Conservation (phyloP, 495 filamentous ascomycete genomes). For the Evernia prunastri region DNA sequence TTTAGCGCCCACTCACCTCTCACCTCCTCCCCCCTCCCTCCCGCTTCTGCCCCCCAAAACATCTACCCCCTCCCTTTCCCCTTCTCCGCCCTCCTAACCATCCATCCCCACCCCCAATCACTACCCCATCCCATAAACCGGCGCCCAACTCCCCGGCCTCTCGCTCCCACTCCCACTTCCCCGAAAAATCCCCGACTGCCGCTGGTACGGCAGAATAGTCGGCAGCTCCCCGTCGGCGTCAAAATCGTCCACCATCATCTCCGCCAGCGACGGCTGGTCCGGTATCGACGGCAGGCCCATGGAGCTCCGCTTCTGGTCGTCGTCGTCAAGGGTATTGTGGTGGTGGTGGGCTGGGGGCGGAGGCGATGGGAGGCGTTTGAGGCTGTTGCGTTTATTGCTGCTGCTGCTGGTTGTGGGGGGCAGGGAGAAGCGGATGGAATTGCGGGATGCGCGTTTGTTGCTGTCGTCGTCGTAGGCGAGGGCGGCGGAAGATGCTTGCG, state of each 20-base stretch:
- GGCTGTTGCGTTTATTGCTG: neutral
- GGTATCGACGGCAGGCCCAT: constrained; percentile 8
- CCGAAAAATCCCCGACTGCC: constrained; percentile 8
- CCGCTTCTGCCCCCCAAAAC: no score
- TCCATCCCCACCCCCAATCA: no score
- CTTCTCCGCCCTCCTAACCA: no score
- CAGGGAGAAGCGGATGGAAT: neutral
- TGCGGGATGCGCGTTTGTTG: neutral
- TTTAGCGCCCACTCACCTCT: no score
- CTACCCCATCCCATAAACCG: constrained; percentile 17
- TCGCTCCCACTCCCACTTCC: neutral
- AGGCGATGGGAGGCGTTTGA: neutral
- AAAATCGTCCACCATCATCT: constrained; percentile 17
- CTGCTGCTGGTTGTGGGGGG: neutral
- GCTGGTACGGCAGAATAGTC: neutral
- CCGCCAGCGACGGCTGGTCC: constrained; percentile 14
- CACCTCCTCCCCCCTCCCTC: no score
- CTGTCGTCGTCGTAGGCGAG: neutral
- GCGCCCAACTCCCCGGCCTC: constrained; percentile 8
- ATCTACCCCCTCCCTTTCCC: no score
- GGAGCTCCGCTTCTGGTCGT: neutral
- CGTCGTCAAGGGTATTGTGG: no score
- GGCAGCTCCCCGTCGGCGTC: constrained; percentile 2
- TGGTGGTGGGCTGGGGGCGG: neutral
- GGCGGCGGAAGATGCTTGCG: neutral